These are phyloP conservation scores for Gleditsia sinensis DNA, from an alignment of 306 rosid species.

Conservation along the genomic window DNA sequence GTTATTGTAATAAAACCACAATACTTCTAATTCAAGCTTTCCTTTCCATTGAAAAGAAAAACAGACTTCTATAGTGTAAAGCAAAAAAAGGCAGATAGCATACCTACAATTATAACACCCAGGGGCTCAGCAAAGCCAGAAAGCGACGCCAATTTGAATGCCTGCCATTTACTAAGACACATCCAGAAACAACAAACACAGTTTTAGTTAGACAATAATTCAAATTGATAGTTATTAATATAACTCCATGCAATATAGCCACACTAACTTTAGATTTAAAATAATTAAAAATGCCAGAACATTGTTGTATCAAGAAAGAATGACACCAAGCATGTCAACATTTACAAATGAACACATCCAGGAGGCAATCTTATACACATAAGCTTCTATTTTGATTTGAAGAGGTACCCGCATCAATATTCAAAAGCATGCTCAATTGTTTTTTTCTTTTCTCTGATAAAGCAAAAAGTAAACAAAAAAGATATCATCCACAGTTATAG, in stretches of 20 bases:
- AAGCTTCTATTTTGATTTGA: slow-evolving; percentile 17
- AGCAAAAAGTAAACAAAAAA: not conserved
- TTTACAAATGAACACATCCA: slow-evolving; percentile 15
- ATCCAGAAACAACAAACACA: slow-evolving; percentile 25
- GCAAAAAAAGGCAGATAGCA: slow-evolving; percentile 38
- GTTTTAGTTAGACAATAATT: slow-evolving; percentile 18
- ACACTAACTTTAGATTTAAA: slow-evolving; percentile 20
- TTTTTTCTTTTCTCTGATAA: not conserved
- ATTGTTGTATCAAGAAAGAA: slow-evolving; percentile 8
- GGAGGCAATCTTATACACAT: not conserved
- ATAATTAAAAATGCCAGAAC: slow-evolving; percentile 2
- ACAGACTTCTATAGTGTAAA: slow-evolving; percentile 13
- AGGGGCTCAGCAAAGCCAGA: slow-evolving; percentile 97
- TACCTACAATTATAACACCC: slow-evolving; percentile 94
- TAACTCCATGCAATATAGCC: slow-evolving; percentile 20
- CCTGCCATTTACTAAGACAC: slow-evolving; percentile 89
- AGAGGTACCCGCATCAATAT: slow-evolving; percentile 13
- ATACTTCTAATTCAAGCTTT: slow-evolving; percentile 16
- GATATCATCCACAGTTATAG: not conserved
- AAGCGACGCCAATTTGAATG: slow-evolving; percentile 95
- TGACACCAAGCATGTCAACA: slow-evolving; percentile 18
- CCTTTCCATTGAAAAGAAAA: slow-evolving; percentile 23
- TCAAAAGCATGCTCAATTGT: slow-evolving; percentile 26
- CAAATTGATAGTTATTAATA: slow-evolving; percentile 28
- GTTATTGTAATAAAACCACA: slow-evolving; percentile 14